Base-by-base conservation (phyloP, 2,329 filamentous ascomycete genomes). In the Cytospora paraplurivora region DNA sequence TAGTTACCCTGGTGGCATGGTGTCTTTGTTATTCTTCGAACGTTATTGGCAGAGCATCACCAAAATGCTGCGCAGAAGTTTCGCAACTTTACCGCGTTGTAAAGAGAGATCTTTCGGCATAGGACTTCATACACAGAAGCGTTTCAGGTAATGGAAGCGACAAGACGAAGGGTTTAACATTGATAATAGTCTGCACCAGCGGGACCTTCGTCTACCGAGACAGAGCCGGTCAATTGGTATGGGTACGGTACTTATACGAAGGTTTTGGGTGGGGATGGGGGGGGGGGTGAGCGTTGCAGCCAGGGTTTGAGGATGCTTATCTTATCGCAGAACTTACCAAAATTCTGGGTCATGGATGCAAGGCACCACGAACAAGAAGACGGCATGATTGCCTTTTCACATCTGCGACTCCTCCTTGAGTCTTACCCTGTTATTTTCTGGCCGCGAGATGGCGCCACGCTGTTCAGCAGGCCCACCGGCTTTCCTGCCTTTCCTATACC, bases 401-500 rank as follows among this genome's bases (percentile, higher is more conserved):
- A 15, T 15, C 21, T 49, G 33, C 58, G 27, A 19, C 27, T 32
- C 2, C 12, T 32, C 56, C 51, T 60, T 34, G 37, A 51, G 38
- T 66, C 57, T 55, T 52, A 38, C n/a, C 41, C n/a, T 27, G n/a
- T 50, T 33, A 37, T 52, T 55, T 41, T 11, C 52, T 63, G 57
- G 56, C 8, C 69, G 70, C 8, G 70, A 65, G 27, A 82, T 82
- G 80, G 74, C 78, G 57, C 72, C 76, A 33, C 74, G 80, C 62
- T 79, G 77, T 67, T 68, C 77, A 19, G 69, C 74, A 41, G 69
- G 73, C 57, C 71, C 76, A 33, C 71, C 75, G 34, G 68, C 77
- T 51, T 75, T 78, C 62, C 74, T 81, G 4, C 76, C 79, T 3
- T 85, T 85, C 67, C 77, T 85, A 4, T 84, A 85, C 62, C 82